Percentiles rank a stretch among this genome's conserved stretches.
phyloP scores from a whole-genome alignment of 106 monocot genomes.

The Dioscorea zingiberensis region DNA sequence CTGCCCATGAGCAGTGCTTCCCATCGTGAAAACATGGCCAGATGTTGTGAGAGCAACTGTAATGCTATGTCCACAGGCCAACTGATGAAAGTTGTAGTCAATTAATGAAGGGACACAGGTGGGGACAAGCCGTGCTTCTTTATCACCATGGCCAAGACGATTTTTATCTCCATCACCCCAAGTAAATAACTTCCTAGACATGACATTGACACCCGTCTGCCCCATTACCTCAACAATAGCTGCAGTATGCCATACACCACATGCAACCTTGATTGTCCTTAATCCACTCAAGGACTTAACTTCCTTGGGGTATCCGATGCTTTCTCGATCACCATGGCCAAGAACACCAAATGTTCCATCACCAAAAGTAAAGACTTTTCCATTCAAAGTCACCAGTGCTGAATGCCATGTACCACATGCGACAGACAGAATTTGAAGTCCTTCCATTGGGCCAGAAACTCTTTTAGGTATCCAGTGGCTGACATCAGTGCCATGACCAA shows the following conservation, averaged over 20 bases:
- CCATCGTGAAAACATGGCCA: slow-evolving; percentile 77
- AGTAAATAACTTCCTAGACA: slow-evolving; percentile 67
- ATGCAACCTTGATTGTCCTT: slow-evolving; percentile 56
- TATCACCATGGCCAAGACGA: slow-evolving; percentile 72
- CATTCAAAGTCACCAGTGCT: slow-evolving; percentile 47
- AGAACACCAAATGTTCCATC: slow-evolving; percentile 75
- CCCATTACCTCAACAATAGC: slow-evolving; percentile 67
- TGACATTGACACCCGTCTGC: slow-evolving; percentile 31
- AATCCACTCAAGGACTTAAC: slow-evolving; percentile 47
- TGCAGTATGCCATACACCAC: slow-evolving; percentile 76
- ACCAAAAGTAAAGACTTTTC: slow-evolving; percentile 73
- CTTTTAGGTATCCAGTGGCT: slow-evolving; percentile 76
- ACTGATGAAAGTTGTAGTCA: slow-evolving; percentile 63
- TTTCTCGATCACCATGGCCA: slow-evolving; percentile 73
- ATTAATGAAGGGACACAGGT: slow-evolving; percentile 57
- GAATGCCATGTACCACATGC: slow-evolving; percentile 83
- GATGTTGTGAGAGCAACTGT: slow-evolving; percentile 66
- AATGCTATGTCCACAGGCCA: slow-evolving; percentile 65
- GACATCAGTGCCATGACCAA: slow-evolving; percentile 61
- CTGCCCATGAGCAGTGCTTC: slow-evolving; percentile 57
- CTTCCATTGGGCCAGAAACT: slow-evolving; percentile 64
- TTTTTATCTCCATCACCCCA: slow-evolving; percentile 86
- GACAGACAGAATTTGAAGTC: slow-evolving; percentile 51
- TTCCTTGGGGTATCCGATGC: slow-evolving; percentile 47
- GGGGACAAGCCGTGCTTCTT: slow-evolving; percentile 52